Base-by-base conservation (phyloP, 2,329 filamentous ascomycete genomes). In the Rutstroemia sp. region DNA sequence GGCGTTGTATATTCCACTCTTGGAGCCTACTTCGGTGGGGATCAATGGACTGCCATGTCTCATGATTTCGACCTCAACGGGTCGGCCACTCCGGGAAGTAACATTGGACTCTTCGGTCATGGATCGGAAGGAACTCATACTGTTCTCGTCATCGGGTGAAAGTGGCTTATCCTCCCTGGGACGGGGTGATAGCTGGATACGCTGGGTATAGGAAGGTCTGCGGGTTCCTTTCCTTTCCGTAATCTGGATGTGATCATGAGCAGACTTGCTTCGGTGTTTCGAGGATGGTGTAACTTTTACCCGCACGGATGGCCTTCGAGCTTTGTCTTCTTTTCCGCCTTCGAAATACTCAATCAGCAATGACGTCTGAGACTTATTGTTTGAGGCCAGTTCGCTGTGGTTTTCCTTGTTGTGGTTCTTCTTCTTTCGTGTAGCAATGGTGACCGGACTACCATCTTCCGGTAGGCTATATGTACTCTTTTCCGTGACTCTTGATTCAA, bases 391-490 rank as follows among this genome's bases (percentile, higher is more conserved):
- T 75, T 61, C 71, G 62, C 73, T 78, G 59, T 70, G 68, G 41
- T 70, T 72, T 60, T 78, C 74, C 64, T 76, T 80, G 10, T 74
- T 70, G 61, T 77, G 73, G 23, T 50, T 21, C 69, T 79, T 82
- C 70, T 83, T 85, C 65, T 81, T 78, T 58, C 81, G 82, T 46
- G 92, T 96, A 69, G 87, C 85, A 71, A 99, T 95, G 59, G 90
- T 97, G 67, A 99, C 86, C 44, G 92, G 91, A 53, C 88, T 92
- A 69, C 89, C 89, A 82, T 94, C 89, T 68, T 91, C 88, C 57
- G 88, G 89, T 51, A 94, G 80, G 39, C 87, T 90, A 72, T 88
- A 92, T 54, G 86, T 84, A 74, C 71, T 87, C 71, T 82, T 80
- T 71, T 85, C 81, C 64, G 81, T 85, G 59, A 82, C 78, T 61